Evolutionary conservation across 768 basidiomycete species (phyloP).

Genomic region (Boletus rufocinnamomeus): DNA sequence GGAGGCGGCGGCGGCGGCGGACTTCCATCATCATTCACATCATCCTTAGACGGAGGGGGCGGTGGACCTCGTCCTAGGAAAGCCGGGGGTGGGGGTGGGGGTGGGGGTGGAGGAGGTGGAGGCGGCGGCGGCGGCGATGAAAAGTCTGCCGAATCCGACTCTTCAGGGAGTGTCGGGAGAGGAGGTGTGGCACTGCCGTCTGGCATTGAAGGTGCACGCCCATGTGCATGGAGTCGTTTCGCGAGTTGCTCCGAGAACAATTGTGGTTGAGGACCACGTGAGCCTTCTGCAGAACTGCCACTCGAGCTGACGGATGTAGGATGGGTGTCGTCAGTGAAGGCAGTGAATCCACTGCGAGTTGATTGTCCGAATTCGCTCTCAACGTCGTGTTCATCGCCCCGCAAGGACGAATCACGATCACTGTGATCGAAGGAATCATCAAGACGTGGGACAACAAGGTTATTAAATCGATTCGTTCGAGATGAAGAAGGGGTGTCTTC

Average conservation of each 20-base stretch:
- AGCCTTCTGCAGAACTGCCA: slow-evolving; percentile 40
- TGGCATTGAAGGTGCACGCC: slow-evolving; percentile 42
- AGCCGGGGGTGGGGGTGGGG: slow-evolving; percentile 14
- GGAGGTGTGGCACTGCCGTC: slow-evolving; percentile 39
- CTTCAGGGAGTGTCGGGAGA: slow-evolving; percentile 45
- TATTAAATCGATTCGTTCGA: slow-evolving; percentile 42
- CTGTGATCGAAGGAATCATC: slow-evolving; percentile 47
- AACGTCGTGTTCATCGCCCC: slow-evolving; percentile 49
- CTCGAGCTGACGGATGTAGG: slow-evolving; percentile 58
- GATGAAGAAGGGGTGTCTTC: slow-evolving; percentile 44
- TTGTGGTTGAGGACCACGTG: slow-evolving; percentile 40
- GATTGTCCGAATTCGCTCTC: slow-evolving; percentile 62
- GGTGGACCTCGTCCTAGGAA: slow-evolving; percentile 12
- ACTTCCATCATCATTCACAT: slow-evolving; percentile 19
- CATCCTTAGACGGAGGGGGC: slow-evolving; percentile 21
- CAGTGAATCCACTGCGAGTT: slow-evolving; percentile 28
- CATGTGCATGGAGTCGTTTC: slow-evolving; percentile 55
- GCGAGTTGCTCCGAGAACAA: slow-evolving; percentile 64
- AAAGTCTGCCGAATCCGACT: slow-evolving; percentile 27
- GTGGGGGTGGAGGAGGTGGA: slow-evolving; percentile 18
- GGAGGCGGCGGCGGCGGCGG: slow-evolving; percentile 34
- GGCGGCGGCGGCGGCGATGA: slow-evolving; percentile 28
- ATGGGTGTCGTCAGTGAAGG: slow-evolving; percentile 53
- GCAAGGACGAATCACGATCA: slow-evolving; percentile 47
- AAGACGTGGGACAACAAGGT: slow-evolving; percentile 43